A percentile compares a stretch with the other conserved stretches of the same genome.
These are phyloP conservation scores for Pseudoperonospora humuli DNA, from an alignment of 352 stramenopile species.

Conservation along the genomic window DNA sequence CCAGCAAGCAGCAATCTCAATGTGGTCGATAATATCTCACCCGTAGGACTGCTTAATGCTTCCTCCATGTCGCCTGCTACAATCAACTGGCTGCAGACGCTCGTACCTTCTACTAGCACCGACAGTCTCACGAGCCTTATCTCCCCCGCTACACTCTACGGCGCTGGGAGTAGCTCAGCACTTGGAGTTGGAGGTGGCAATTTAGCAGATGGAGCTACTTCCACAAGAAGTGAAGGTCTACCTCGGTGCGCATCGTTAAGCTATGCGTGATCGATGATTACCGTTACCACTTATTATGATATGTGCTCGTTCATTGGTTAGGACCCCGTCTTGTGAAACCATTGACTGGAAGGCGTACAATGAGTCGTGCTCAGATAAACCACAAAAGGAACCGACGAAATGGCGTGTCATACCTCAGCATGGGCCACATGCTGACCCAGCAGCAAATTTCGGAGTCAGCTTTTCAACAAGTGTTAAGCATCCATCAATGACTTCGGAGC, in stretches of 20 bases:
- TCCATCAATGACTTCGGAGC: slow-evolving; percentile 11
- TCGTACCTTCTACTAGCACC: slow-evolving; percentile 52
- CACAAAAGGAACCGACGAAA: slow-evolving; percentile 47
- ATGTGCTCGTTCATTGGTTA: slow-evolving; percentile 7
- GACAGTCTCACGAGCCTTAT: slow-evolving; percentile 56
- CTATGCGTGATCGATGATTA: neutral
- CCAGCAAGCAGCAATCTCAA: slow-evolving; percentile 32
- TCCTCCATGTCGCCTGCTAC: slow-evolving; percentile 71
- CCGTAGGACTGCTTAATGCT: slow-evolving; percentile 38
- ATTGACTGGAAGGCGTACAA: slow-evolving; percentile 87
- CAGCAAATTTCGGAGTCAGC: slow-evolving; percentile 1
- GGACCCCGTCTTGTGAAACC: slow-evolving; percentile 58
- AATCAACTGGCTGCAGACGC: slow-evolving; percentile 70
- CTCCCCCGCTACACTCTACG: slow-evolving; percentile 42
- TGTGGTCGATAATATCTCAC: slow-evolving; percentile 45
- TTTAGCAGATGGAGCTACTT: slow-evolving; percentile 9
- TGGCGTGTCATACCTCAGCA: slow-evolving; percentile 80
- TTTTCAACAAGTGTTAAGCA: slow-evolving; percentile 15
- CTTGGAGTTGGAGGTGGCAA: slow-evolving; percentile 6
- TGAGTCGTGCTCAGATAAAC: slow-evolving; percentile 48
- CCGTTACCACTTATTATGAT: neutral
- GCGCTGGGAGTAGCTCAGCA: slow-evolving; percentile 13
- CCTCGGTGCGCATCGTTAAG: slow-evolving; percentile 19
- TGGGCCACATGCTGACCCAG: slow-evolving; percentile 47
- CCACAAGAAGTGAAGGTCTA: slow-evolving; percentile 14